Evolutionary conservation across 164 flowering plant species (phyloP).

Genomic region (Vitis riparia): DNA sequence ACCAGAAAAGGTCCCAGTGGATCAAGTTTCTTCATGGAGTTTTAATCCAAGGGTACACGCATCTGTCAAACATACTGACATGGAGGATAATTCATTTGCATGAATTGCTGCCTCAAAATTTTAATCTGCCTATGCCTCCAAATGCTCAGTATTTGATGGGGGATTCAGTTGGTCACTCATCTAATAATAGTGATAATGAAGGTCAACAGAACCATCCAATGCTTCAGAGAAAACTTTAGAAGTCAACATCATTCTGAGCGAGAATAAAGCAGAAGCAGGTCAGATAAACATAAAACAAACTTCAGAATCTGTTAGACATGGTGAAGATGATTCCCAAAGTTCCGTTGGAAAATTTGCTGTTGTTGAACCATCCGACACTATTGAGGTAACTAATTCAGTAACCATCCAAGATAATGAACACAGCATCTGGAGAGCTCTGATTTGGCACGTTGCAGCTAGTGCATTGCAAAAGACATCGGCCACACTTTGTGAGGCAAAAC

Average conservation of each 20-base stretch:
- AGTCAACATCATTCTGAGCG: not conserved
- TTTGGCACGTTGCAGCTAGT: too few species aligned
- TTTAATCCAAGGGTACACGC: not conserved
- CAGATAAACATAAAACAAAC: too few species aligned
- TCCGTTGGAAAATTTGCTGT: too few species aligned
- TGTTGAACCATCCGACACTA: not conserved
- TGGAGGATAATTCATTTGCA: not conserved
- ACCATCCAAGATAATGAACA: conserved; percentile 2
- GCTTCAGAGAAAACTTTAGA: not conserved
- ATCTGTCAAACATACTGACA: conserved; percentile 7
- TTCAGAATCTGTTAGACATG: too few species aligned
- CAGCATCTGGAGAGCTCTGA: too few species aligned
- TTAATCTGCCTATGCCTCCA: not conserved
- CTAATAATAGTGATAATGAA: conserved; percentile 1
- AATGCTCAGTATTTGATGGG: conserved; percentile 2
- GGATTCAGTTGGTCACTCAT: not conserved
- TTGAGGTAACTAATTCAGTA: not conserved
- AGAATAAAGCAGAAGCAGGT: too few species aligned
- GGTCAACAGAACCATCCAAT: conserved; percentile 12
- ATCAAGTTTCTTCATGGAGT: conserved; percentile 4
- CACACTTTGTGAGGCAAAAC: too few species aligned
- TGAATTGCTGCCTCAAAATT: not conserved
- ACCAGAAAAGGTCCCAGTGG: conserved; percentile 9
- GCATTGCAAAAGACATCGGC: too few species aligned
- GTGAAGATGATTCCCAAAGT: too few species aligned